Evolutionary conservation across 2,329 filamentous ascomycete genomes (phyloP), one percentile per base, ranked within the genome.

Genomic region (Thielaviopsis euricoi): DNA sequence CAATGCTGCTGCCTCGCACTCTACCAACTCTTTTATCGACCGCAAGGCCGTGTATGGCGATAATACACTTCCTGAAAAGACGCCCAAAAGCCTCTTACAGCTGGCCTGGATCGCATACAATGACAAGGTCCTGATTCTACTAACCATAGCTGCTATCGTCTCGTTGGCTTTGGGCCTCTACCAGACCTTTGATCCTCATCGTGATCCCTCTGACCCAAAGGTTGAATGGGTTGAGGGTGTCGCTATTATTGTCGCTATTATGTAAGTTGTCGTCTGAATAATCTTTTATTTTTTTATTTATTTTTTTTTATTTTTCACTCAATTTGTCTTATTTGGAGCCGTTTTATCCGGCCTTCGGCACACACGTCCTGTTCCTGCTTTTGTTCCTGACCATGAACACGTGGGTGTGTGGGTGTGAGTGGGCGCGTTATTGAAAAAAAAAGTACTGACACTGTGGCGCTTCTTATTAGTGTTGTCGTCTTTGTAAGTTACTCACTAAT

Each of bases 111-210:
- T 78, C 61, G 82, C 84, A 2, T 86, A 85, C 67, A 85, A 87
- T 63, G 85, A 88, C 68, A 85, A 85, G 62, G 81, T 88, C 40
- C 76, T 89, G 46, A 83, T 88, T 46, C 70, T 88, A 6, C 71
- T 88, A 60, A 85, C 83, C 0, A 74, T 81, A 40, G 85, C 85
- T 10, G 85, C 85, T 1, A 71, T 82, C 12, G 75, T 88, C 12
- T 88, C 84, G 0, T 69, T 88, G 7, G 81, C 80, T 9, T 72
- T 89, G 12, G 85, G 85, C 10, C 71, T 89, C 1, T 89, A 88
- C 64, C 78, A 86, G 66, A 80, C 81, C 0, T 74, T 83, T 15
- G 76, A 76, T 25, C 33, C 60, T 1, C 22, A 68, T 59, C 64
- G 68, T 56, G 64, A 67, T 56, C 58, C 62, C 53, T 66, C 66